Evolutionary conservation across 345 rosid species (phyloP).

Genomic region (Pistacia integerrima): DNA sequence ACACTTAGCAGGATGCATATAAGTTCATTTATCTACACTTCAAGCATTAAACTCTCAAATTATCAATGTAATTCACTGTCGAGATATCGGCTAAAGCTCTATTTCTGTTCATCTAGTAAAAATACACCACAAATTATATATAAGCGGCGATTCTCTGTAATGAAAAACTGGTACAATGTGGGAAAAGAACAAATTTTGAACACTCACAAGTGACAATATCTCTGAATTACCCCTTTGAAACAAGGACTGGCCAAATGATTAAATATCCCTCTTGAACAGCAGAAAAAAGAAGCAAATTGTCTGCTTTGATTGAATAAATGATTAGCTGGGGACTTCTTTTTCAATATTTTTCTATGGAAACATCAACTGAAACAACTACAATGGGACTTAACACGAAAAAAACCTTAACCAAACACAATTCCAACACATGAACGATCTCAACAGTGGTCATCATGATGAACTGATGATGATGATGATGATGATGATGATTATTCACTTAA

Average conservation of each 20-base stretch:
- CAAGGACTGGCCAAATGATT: not conserved
- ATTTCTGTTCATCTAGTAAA: not conserved
- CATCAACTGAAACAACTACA: conserved; percentile 1
- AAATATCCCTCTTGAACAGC: not conserved
- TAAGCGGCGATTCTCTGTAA: not conserved
- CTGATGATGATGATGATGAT: too few species aligned
- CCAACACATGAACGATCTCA: not conserved
- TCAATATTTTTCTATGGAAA: not conserved
- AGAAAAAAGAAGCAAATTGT: not conserved
- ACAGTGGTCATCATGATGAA: not conserved
- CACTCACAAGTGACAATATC: not conserved
- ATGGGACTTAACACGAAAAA: not conserved
- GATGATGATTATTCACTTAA: too few species aligned
- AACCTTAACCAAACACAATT: not conserved
- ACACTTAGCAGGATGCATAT: conserved; percentile 1
- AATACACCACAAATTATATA: too few species aligned
- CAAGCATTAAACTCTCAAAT: not conserved
- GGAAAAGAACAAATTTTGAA: not conserved
- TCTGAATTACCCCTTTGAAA: not conserved
- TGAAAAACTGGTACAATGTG: too few species aligned
- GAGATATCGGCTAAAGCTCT: not conserved
- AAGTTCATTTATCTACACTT: not conserved
- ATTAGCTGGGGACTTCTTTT: not conserved
- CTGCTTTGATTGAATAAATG: not conserved
- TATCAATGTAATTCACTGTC: not conserved